Conservation (phyloP, 2,329 filamentous ascomycete genomes). For the Chaetomiaceae sp. region DNA sequence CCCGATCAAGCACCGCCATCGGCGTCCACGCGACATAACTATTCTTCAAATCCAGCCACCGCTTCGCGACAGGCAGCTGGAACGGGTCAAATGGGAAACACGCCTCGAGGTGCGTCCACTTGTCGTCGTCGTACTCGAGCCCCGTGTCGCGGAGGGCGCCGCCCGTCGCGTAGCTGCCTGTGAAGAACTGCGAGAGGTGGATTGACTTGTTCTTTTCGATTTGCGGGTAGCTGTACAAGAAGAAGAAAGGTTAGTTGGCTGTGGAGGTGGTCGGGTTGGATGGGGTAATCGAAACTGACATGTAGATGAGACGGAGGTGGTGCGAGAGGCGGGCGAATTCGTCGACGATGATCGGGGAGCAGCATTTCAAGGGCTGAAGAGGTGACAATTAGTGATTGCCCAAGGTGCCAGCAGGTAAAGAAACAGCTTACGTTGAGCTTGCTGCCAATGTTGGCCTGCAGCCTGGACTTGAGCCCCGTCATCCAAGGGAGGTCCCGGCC, state of each 20-base stretch:
- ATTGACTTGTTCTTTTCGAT: slow-evolving; percentile 91
- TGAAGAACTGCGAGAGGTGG: slow-evolving; percentile 67
- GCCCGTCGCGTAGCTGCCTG: slow-evolving; percentile 51
- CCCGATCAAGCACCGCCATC: slow-evolving; percentile 63
- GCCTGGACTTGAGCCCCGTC: slow-evolving; percentile 65
- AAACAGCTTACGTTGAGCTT: slow-evolving; percentile 60
- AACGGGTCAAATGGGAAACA: slow-evolving; percentile 99
- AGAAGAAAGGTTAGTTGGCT: no score
- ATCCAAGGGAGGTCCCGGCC: slow-evolving; percentile 76
- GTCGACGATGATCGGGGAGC: slow-evolving; percentile 81
- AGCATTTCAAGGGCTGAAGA: slow-evolving; percentile 73
- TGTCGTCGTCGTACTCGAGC: slow-evolving; percentile 60
- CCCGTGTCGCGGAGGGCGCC: slow-evolving; percentile 52
- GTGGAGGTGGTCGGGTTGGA: neutral
- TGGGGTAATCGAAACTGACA: slow-evolving; percentile 36
- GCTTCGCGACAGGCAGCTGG: slow-evolving; percentile 77
- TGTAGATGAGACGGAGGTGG: slow-evolving; percentile 82
- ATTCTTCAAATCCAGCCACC: slow-evolving; percentile 75
- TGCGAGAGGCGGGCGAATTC: slow-evolving; percentile 87
- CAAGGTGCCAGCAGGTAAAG: neutral
- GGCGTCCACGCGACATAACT: slow-evolving; percentile 73
- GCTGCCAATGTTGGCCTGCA: slow-evolving; percentile 76
- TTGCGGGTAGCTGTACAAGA: slow-evolving; percentile 56
- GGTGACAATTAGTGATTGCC: neutral
- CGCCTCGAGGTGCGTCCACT: slow-evolving; percentile 79